Conservation (phyloP, 352 stramenopile genomes). For the Globisporangium cystogenes region DNA sequence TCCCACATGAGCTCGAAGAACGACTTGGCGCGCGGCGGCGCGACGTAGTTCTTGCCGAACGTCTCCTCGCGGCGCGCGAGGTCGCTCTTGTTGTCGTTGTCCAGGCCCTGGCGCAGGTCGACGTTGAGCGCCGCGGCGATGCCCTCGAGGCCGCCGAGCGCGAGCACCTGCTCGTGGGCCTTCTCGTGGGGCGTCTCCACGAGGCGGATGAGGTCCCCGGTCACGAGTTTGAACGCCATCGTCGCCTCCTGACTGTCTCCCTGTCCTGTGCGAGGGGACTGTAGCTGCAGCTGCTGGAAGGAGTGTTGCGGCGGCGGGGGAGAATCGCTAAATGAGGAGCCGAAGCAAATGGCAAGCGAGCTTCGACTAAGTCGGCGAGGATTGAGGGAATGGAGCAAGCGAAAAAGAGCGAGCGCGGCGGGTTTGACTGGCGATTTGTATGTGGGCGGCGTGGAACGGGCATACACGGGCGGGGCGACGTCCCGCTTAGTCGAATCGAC, state of each 20-base stretch:
- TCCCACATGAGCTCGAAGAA: constrained; percentile 86
- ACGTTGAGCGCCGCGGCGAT: constrained; percentile 40
- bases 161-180: constrained; percentile 27
- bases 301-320: constrained; percentile 5
- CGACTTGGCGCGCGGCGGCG: constrained; percentile 38
- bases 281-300: too few species aligned
- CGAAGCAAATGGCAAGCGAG: background rate
- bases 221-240: constrained; percentile 40
- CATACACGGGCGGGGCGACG: background rate
- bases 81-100: constrained; percentile 31
- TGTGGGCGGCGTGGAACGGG: background rate
- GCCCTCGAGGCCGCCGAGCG: constrained; percentile 42
- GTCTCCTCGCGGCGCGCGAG: constrained; percentile 29
- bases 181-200: constrained; percentile 62
- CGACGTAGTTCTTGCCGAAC: constrained; percentile 65
- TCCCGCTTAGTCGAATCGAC: constrained; percentile 1
- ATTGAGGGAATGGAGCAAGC: too few species aligned
- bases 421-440: constrained; percentile 2
- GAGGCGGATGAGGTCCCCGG: constrained; percentile 55
- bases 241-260: too few species aligned
- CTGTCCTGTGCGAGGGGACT: too few species aligned
- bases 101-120: constrained; percentile 38
- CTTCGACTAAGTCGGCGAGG: constrained; percentile 17
- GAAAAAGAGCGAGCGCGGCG: background rate
- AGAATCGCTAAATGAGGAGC: constrained; percentile 13